Evolutionary conservation across 208 protist species (phyloP), one percentile per base, ranked within the genome.

Genomic region (Leishmania braziliensis): DNA sequence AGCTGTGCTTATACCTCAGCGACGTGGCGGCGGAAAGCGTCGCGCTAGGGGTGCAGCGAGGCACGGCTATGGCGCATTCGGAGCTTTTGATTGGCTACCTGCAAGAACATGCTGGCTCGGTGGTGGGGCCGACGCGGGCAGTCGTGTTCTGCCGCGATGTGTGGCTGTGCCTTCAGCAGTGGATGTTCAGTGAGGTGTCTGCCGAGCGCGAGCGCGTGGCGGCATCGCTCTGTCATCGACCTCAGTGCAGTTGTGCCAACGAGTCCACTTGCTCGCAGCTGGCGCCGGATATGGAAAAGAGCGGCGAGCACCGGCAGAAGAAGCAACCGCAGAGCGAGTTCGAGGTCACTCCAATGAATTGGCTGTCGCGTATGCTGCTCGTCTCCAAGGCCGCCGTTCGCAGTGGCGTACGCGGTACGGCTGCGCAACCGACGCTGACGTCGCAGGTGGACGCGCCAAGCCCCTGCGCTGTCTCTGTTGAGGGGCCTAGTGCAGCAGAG

Each of bases 1-100:
- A 96, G 84, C 66, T 96, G 65, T 95, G 88, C 77, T 82, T 90
- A 8, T 95, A 95, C 85, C 65, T 95, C 20, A 87, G 89, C 74
- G 86, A 90, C 53, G 89, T 96, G 14, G 86, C 89, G 10, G 82
- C 79, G 54, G 91, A 96, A 75, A 95, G 90, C 20, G 73, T 79
- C 26, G 86, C 88, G 71, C 72, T 93, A 36, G 84, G 88, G 29
- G 86, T 88, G 56, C 91, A 93, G 66, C 91, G 81, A 81, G 74
- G 84, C 29, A 72, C 77, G 2, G 91, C 93, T 8, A 94, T 96
- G 93, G 85, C 91, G 26, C 86, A 96, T 77, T 86, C 86, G n/a
- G 93, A 96, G 74, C 80, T 84, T 5, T 62, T 96, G 50, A 83
- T 87, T 29, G 89, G 87, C 5, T 96, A 92, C 72, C 78, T 96